Conservation (phyloP, 148 eudicot genomes). For the Suaeda aralocaspica region DNA sequence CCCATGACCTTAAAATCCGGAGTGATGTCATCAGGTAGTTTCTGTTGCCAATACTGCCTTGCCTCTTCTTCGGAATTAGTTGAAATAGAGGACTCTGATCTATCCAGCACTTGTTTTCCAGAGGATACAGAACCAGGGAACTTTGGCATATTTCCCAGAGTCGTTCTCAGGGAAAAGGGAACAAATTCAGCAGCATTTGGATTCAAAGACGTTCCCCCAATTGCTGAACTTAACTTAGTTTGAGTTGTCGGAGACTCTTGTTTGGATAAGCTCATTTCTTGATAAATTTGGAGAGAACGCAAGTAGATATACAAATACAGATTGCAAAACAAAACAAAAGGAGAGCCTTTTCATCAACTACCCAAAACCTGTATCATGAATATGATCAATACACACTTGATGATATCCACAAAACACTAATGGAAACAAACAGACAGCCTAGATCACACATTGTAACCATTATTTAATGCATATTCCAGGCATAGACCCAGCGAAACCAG, state of each 20-base stretch:
- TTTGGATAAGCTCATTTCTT: constrained; percentile 67
- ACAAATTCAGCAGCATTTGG: constrained; percentile 94
- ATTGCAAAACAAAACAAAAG: constrained; percentile 9
- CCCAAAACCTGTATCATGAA: constrained; percentile 43
- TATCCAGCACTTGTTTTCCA: constrained; percentile 59
- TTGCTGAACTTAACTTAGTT: constrained; percentile 27
- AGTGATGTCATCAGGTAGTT: constrained; percentile 95
- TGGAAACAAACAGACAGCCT: background rate
- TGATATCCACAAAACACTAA: background rate
- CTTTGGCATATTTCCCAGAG: constrained; percentile 36
- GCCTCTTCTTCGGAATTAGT: constrained; percentile 85
- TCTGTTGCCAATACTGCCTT: constrained; percentile 78
- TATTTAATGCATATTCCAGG: too few species aligned
- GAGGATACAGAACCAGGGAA: constrained; percentile 36
- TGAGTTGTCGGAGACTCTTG: constrained; percentile 40
- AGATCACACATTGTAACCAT: background rate
- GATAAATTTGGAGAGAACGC: constrained; percentile 12
- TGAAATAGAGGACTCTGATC: constrained; percentile 69
- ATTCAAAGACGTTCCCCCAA: constrained; percentile 54
- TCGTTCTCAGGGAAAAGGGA: constrained; percentile 68
- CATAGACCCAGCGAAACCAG: too few species aligned
- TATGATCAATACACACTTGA: background rate
- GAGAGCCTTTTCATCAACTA: constrained; percentile 15
- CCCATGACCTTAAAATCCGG: constrained; percentile 74
- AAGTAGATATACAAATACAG: constrained; percentile 13